Base-by-base conservation (phyloP, 805 yeast species). In the Cyberlindnera xylosilytica region DNA sequence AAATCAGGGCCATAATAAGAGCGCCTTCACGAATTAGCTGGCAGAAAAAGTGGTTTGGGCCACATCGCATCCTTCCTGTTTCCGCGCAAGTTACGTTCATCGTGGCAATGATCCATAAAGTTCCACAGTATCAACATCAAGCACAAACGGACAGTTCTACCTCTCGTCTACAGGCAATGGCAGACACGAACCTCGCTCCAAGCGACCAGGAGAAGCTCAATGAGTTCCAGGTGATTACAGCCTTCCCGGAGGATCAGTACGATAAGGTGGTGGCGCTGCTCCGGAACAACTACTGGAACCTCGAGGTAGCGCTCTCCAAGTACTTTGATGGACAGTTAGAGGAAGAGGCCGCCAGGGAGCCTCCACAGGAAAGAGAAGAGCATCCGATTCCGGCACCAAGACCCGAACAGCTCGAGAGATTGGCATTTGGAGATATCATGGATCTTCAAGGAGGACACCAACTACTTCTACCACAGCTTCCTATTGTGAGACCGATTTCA, bases 241-340 rank as follows among this genome's bases (percentile, higher is more conserved):
- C 72, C 2, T 74, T 69, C 49, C 71, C 71, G 9, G 76, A 72
- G 6, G 70, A 65, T 0, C 76, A 76, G 20, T 61, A 68, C 34
- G 70, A 69, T 1, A 68, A 73, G 34, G 72, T 81, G 3, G 58
- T 72, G 4, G 60, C 66, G 39, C 58, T 81, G 20, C 57, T 83
- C 39, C 60, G 68, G 24, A 69, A 73, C 36, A 72, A 78, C 51
- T 72, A 78, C 37, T 80, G 81, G 81, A 73, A 81, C 52, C 55
- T 83, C 38, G 86, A 82, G 52, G 66, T 72, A 33, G 78, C 88
- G 1, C 61, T 81, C 24, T 73, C 82, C 4, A 69, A 78, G 38
- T 83, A 71, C 57, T 81, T 81, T 55, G 90, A 83, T 51, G 74
- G 73, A 16, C 68, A 71, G 38, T 68, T 77, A 62, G 69, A 60